Conservation (phyloP, 371 early-diverging fungal species). For the Vairimorpha apis region DNA sequence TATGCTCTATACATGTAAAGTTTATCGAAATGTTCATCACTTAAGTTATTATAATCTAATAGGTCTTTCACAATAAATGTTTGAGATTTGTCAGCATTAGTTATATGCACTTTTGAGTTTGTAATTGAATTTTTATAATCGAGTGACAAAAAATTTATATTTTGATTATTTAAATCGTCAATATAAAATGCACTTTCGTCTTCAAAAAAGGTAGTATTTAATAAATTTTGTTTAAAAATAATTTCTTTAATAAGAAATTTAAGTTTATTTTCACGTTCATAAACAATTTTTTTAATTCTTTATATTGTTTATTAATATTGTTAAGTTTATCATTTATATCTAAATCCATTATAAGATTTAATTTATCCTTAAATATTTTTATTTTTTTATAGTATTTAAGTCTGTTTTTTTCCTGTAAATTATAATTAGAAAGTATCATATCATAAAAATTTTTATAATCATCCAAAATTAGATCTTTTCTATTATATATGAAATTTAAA, state of each 20-base stretch:
- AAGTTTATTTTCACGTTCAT: conserved; percentile 25
- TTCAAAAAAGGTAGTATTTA: conserved; percentile 6
- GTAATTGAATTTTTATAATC: too few species aligned
- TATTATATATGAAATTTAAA: too few species aligned
- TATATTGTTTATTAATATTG: conserved; percentile 31
- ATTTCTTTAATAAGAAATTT: conserved; percentile 25
- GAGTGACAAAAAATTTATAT: too few species aligned
- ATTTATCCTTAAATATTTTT: conserved; percentile 9
- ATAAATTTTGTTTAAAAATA: conserved; percentile 15
- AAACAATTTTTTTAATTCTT: conserved; percentile 11
- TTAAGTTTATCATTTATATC: conserved; percentile 20
- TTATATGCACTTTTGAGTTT: too few species aligned
- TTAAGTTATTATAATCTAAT: neutral
- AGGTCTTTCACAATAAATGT: too few species aligned
- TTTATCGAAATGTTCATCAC: conserved; percentile 7
- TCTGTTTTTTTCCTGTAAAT: conserved; percentile 34
- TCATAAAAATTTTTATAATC: too few species aligned
- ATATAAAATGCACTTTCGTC: neutral
- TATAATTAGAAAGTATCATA: too few species aligned
- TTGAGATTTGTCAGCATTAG: too few species aligned
- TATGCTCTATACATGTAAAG: conserved; percentile 12
- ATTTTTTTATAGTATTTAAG: conserved; percentile 32
- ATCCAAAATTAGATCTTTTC: too few species aligned
- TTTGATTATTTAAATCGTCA: too few species aligned
- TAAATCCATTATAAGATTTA: conserved; percentile 1